Conservation (phyloP, 2,329 filamentous ascomycete species). For the Nothopassalora personata region DNA sequence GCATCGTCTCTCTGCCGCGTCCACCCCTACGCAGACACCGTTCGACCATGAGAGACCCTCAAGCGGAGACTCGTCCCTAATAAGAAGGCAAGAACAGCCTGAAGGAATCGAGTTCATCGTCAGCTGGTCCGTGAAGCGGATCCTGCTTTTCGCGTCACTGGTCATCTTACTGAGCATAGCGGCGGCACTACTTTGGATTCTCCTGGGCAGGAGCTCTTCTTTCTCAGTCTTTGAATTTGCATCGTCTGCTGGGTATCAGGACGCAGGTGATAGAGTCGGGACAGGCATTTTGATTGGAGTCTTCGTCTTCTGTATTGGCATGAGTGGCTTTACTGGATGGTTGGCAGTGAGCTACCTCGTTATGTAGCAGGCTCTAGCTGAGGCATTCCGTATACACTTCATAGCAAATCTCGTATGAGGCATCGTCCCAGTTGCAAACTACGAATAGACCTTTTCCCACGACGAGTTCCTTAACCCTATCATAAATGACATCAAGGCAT, state of each 20-base stretch:
- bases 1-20: conserved; percentile 31
- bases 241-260: conserved; percentile 22
- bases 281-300: conserved; percentile 33
- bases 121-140: conserved; percentile 30
- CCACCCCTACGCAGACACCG: background rate
- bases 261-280: conserved; percentile 33
- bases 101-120: conserved; percentile 36
- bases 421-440: background rate
- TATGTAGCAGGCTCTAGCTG: conserved; percentile 19
- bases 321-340: conserved; percentile 33
- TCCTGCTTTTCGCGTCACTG: conserved; percentile 26
- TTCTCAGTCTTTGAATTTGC: conserved; percentile 10
- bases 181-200: conserved; percentile 33
- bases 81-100: conserved; percentile 22
- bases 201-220: conserved; percentile 29
- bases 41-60: conserved; percentile 6
- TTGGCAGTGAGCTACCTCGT: conserved; percentile 36
- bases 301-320: conserved; percentile 32
- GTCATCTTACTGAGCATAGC: conserved; percentile 29
- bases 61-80: conserved; percentile 13
- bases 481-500: no score
- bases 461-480: no score
- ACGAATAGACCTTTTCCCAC: no score
- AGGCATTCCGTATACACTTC: background rate
- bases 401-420: background rate